A percentile compares a stretch with the other conserved stretches of the same genome.
Conservation (phyloP, 139 green algal genomes). For the Bryopsis sp. region DNA sequence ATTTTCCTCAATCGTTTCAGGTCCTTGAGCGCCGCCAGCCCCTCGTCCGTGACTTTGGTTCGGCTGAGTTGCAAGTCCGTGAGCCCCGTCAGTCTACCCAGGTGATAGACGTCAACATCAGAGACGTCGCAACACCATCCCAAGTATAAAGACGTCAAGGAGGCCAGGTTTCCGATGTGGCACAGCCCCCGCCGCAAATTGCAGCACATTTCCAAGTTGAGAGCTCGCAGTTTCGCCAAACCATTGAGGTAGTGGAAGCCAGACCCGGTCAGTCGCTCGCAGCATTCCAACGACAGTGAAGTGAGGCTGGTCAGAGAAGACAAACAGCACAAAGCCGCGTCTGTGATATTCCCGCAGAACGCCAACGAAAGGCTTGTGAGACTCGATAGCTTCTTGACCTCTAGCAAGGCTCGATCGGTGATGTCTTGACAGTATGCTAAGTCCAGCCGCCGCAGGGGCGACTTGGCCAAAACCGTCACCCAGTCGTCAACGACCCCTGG, state of each 20-base stretch:
- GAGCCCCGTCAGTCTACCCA: neutral
- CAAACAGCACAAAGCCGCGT: neutral
- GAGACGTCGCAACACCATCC: neutral
- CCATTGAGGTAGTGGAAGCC: neutral
- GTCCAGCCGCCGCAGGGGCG: neutral
- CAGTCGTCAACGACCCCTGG: neutral
- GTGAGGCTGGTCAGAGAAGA: neutral
- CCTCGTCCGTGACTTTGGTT: neutral
- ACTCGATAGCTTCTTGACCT: neutral
- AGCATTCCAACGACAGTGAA: neutral
- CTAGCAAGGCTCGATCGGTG: neutral
- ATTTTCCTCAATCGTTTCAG: neutral
- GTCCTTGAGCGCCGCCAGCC: neutral
- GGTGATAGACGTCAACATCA: neutral
- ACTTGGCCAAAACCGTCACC: neutral
- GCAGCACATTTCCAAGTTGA: neutral
- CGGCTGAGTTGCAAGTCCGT: neutral
- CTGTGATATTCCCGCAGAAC: neutral
- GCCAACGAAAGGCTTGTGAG: neutral
- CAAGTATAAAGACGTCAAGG: neutral
- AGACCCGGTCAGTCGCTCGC: neutral
- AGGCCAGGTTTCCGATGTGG: neutral
- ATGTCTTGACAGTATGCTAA: neutral
- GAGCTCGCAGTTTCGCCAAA: neutral
- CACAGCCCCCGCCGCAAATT: neutral